Evolutionary conservation across 768 basidiomycete species (phyloP).

Genomic region (Naganishia kalamii): DNA sequence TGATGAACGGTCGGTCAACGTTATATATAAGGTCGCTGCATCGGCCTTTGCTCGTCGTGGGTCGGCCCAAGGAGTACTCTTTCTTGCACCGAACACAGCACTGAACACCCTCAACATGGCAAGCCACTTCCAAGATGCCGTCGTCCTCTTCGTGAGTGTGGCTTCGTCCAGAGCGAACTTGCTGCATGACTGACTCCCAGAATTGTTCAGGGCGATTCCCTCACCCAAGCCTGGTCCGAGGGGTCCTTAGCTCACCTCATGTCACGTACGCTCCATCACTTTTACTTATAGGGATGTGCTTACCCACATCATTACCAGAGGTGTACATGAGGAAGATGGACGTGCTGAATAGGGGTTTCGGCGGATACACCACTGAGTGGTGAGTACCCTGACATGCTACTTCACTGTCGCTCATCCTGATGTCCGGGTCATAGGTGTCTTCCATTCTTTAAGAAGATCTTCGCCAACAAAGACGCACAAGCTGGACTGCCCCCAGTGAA

Average conservation of each 20-base stretch:
- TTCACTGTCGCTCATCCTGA: neutral
- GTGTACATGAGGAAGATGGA: constrained; percentile 74
- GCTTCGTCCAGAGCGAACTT: neutral
- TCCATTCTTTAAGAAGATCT: constrained; percentile 66
- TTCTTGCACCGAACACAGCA: too few relatives aligned
- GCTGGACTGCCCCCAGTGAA: constrained; percentile 57
- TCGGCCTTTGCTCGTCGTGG: too few relatives aligned
- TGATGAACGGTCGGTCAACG: too few relatives aligned
- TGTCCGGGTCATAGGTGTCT: constrained; percentile 52
- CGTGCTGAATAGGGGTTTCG: constrained; percentile 73
- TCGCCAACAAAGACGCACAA: constrained; percentile 55
- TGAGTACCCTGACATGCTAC: neutral
- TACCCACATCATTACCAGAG: constrained; percentile 50
- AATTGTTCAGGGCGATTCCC: constrained; percentile 37
- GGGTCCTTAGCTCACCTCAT: constrained; percentile 64
- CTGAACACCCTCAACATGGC: constrained; percentile 5
- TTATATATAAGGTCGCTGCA: too few relatives aligned
- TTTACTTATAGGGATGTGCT: neutral
- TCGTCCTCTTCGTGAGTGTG: constrained; percentile 40
- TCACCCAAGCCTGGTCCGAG: constrained; percentile 36
- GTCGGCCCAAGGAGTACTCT: too few relatives aligned
- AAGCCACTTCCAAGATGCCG: constrained; percentile 28
- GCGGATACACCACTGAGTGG: constrained; percentile 76
- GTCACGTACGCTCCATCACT: constrained; percentile 52
- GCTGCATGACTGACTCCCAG: too few relatives aligned